These are phyloP conservation scores for Amphirosellinia nigrospora DNA, from an alignment of 495 filamentous ascomycete genomes.

Conservation along the genomic window DNA sequence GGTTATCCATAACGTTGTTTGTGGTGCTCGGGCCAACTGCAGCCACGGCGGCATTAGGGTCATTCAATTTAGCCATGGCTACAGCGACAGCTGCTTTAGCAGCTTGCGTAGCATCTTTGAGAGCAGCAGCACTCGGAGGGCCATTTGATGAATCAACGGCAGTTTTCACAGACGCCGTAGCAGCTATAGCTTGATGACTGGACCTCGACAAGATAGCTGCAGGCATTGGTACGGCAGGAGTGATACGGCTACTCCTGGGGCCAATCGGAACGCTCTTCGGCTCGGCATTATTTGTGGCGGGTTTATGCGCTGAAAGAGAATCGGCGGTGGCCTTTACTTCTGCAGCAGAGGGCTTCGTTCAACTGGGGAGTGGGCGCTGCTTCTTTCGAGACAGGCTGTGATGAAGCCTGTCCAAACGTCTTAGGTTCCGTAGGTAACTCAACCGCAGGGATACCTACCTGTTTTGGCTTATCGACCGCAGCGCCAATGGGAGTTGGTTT, in stretches of 20 bases:
- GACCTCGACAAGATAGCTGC: constrained; percentile 66
- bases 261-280: constrained; percentile 62
- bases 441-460: constrained; percentile 41
- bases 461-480: constrained; percentile 54
- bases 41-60: constrained; percentile 47
- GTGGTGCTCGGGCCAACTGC: constrained; percentile 48
- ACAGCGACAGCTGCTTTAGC: constrained; percentile 86
- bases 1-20: constrained; percentile 65
- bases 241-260: constrained; percentile 62
- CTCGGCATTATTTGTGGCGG: constrained; percentile 41
- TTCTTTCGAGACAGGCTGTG: constrained; percentile 36
- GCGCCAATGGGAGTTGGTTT: constrained; percentile 64
- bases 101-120: constrained; percentile 78
- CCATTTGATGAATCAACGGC: constrained; percentile 43
- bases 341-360: constrained; percentile 68
- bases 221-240: constrained; percentile 67
- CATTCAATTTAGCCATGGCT: constrained; percentile 80
- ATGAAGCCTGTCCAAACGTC: constrained; percentile 44
- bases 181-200: constrained; percentile 39
- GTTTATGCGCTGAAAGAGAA: constrained; percentile 43
- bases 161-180: constrained; percentile 42
- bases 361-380: constrained; percentile 58
- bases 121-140: constrained; percentile 38
- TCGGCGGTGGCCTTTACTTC: constrained; percentile 60
- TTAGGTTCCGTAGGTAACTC: constrained; percentile 49